These are phyloP conservation scores for Starmerella vaccinii DNA, from an alignment of 805 yeast species.

Conservation along the genomic window DNA sequence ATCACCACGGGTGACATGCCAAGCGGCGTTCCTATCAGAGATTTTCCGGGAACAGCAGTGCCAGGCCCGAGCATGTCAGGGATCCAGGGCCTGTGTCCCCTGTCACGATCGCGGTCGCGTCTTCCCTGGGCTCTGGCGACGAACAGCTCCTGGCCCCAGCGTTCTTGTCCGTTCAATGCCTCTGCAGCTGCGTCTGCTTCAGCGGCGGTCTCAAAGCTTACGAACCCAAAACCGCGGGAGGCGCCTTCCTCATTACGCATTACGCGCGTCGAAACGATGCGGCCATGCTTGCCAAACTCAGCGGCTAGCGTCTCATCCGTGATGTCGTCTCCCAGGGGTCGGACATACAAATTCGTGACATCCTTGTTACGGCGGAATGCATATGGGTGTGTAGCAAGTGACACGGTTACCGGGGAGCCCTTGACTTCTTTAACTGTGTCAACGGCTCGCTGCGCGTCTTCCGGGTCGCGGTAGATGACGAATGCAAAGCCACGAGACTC, in stretches of 20 bases:
- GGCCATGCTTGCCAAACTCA: conserved; percentile 41
- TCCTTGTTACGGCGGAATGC: conserved; percentile 8
- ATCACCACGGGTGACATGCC: neutral
- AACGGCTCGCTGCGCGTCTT: conserved; percentile 39
- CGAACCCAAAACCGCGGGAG: conserved; percentile 75
- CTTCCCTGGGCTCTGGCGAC: conserved; percentile 67
- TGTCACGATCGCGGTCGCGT: conserved; percentile 2
- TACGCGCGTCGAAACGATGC: conserved; percentile 44
- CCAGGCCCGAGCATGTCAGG: neutral
- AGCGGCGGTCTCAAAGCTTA: conserved; percentile 55
- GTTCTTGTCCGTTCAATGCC: conserved; percentile 47
- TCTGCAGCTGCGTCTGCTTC: conserved; percentile 62
- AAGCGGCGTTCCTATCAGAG: neutral
- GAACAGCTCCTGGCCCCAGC: conserved; percentile 43
- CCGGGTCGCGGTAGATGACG: conserved; percentile 39
- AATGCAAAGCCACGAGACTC: conserved; percentile 46
- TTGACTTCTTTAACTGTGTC: conserved; percentile 39
- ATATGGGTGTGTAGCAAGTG: conserved; percentile 36
- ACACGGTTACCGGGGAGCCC: conserved; percentile 34
- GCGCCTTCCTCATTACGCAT: conserved; percentile 42
- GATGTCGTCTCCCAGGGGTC: conserved; percentile 47
- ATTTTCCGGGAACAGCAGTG: neutral
- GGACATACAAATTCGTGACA: conserved; percentile 54
- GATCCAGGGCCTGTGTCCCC: neutral
- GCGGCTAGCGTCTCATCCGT: conserved; percentile 43